phyloP scores from a whole-genome alignment of 2,329 filamentous ascomycete genomes.

The Alternaria brassicae region DNA sequence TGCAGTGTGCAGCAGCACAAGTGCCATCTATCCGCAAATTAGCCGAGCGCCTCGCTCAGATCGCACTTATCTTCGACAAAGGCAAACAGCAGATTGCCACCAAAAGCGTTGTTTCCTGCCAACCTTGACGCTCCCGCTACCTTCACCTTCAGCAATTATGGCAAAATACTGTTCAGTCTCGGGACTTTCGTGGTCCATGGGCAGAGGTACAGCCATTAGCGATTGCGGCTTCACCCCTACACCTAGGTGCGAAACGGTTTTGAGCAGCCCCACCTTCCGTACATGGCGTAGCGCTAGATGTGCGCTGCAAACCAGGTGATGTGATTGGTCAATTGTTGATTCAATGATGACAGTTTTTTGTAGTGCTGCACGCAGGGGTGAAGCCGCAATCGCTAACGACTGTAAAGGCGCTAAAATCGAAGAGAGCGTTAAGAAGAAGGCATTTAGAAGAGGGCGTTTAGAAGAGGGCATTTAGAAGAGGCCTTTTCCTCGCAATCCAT shows the following conservation, averaged over 20 bases:
- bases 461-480: not conserved
- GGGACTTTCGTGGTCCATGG: not conserved
- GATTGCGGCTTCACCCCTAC: no score
- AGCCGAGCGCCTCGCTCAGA: not conserved
- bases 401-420: no score
- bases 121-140: not conserved
- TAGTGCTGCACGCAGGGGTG: no score
- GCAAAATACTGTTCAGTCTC: not conserved
- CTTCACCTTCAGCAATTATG: not conserved
- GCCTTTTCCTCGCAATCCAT: not conserved
- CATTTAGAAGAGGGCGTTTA: no score
- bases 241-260: no score
- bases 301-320: no score
- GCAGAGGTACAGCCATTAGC: not conserved
- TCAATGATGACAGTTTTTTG: no score
- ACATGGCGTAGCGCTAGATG: no score
- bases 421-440: no score
- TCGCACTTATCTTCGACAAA: not conserved
- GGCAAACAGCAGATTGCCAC: conserved; percentile 1
- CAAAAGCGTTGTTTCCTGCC: not conserved
- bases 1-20: not conserved
- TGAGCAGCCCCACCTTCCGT: no score
- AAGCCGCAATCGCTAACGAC: no score
- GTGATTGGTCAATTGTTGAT: no score
- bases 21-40: not conserved